Base-by-base conservation (phyloP, 1,139 yeast genomes). In the Pichia sp. region DNA sequence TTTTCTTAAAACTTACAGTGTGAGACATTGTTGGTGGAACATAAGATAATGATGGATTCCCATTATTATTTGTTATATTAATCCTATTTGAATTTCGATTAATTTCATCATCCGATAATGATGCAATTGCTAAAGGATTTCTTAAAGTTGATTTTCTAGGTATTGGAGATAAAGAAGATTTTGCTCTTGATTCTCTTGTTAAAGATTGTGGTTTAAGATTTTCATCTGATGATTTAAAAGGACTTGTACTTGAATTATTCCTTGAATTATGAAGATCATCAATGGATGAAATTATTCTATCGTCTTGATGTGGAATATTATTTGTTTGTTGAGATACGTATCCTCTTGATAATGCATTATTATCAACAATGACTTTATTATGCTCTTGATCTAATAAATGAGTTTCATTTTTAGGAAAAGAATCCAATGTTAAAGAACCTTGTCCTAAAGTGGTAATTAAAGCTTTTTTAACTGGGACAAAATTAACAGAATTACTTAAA, bases 361-460 rank as follows among this genome's bases (percentile, higher is more conserved):
- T 33, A 33, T 33, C 36, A 12, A 33, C 28, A 8, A 33, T 5
- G 24, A 33, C 28, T 12, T 33, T 33, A n/a, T 33, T 24, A 2
- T n/a, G 23, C n/a, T 33, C 28, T 22, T 39, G 36, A 10, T 28
- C 10, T 22, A 31, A 34, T 16, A 44, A 30, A 31, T 39, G 43
- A 2, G 50, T 47, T 36, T 47, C 43, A 35, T 44, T 41, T 31
- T 51, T 50, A 4, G 62, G 63, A 33, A 67, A 65, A 36, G 76
- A 75, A 42, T 77, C 82, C 20, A 87, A 64, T 0, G 82, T 71
- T 43, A 87, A 67, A 48, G 80, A 78, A 1, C 96, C 96, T 46
- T 73, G 70, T 1, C 96, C 96, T 52, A 87, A 61, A 0, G 94
- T 78, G 32, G 74, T 70, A 25, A 82, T 59, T 0, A 84, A 74